These are phyloP conservation scores for Apodospora peruviana DNA, from an alignment of 495 filamentous ascomycete species.

Conservation along the genomic window DNA sequence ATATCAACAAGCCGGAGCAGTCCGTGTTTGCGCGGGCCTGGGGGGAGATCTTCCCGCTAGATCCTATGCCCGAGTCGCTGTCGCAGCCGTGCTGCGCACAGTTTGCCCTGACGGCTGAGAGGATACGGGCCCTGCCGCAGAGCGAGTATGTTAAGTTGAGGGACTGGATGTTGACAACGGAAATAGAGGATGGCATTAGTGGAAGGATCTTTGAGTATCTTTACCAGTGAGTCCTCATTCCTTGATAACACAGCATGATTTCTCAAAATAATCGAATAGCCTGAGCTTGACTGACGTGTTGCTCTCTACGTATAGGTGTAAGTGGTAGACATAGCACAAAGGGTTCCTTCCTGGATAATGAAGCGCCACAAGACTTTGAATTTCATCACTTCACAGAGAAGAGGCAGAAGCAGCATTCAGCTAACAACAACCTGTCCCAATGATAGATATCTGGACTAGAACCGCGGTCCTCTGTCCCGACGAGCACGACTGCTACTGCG, in stretches of 20 bases:
- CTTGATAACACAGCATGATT: not conserved
- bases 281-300: too few relatives aligned
- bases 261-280: too few relatives aligned
- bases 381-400: too few relatives aligned
- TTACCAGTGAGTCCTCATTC: slow-evolving; percentile 44
- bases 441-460: slow-evolving; percentile 45
- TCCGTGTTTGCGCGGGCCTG: slow-evolving; percentile 44
- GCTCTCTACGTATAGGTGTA: too few relatives aligned
- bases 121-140: slow-evolving; percentile 40
- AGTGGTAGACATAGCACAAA: too few relatives aligned
- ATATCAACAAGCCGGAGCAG: slow-evolving; percentile 1
- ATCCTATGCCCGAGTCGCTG: slow-evolving; percentile 35
- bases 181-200: slow-evolving; percentile 47
- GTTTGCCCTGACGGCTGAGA: slow-evolving; percentile 54
- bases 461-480: slow-evolving; percentile 54
- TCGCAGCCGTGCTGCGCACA: slow-evolving; percentile 62
- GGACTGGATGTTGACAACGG: slow-evolving; percentile 54
- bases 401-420: too few relatives aligned
- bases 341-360: too few relatives aligned
- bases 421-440: not conserved
- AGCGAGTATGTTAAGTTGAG: slow-evolving; percentile 50
- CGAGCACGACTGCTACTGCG: slow-evolving; percentile 69
- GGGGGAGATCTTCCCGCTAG: slow-evolving; percentile 47
- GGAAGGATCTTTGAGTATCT: slow-evolving; percentile 61
- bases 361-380: too few relatives aligned